Percentiles rank a stretch among this genome's conserved stretches.
phyloP scores from a whole-genome alignment of 345 rosid species.

The Populus ilicifolia region DNA sequence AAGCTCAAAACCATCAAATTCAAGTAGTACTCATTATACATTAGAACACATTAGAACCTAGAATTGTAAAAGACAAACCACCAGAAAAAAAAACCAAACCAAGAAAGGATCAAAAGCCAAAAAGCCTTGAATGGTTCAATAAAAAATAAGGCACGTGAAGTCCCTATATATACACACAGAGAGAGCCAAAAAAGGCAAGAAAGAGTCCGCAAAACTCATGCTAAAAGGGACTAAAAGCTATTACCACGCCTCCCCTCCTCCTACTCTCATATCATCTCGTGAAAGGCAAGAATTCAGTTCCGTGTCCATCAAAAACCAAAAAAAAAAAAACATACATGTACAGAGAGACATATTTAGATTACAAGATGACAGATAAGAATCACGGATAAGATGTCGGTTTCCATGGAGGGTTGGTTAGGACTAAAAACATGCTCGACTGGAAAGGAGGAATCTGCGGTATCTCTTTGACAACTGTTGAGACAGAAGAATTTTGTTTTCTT shows the following conservation, averaged over 20 bases:
- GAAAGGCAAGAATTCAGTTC: constrained; percentile 32
- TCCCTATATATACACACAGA: constrained; percentile 15
- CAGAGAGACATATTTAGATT: not conserved
- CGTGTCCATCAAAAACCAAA: not conserved
- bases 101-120: not conserved
- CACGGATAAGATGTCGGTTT: constrained; percentile 47
- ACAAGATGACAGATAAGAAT: constrained; percentile 28
- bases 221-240: not conserved
- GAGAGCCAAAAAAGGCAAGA: not conserved
- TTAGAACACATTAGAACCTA: not conserved
- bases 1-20: constrained; percentile 2
- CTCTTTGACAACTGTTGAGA: not conserved
- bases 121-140: not conserved
- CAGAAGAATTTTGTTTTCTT: not conserved
- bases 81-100: not conserved
- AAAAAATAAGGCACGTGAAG: constrained; percentile 22
- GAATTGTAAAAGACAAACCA: not conserved
- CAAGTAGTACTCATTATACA: not conserved
- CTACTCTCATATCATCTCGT: constrained; percentile 15
- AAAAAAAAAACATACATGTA: not conserved
- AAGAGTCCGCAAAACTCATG: not conserved
- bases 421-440: not conserved
- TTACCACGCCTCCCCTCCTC: not conserved
- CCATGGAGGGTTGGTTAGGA: constrained; percentile 15
- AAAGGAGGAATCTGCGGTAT: not conserved